phyloP scores from a whole-genome alignment of 495 filamentous ascomycete genomes.

The Daldinia vernicosa region DNA sequence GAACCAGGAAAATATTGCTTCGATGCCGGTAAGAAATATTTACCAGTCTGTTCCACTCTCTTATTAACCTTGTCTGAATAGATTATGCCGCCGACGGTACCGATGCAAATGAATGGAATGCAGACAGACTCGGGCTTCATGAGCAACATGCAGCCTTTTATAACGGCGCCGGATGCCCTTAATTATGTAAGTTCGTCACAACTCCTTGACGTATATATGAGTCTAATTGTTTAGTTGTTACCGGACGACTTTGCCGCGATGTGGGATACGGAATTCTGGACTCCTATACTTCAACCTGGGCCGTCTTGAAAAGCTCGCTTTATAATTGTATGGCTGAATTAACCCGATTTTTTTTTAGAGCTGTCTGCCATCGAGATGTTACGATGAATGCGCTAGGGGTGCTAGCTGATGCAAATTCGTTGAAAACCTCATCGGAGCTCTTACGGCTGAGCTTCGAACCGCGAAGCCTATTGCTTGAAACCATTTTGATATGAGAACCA shows the following conservation, averaged over 20 bases:
- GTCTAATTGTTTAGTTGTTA: constrained; percentile 31
- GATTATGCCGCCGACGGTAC: constrained; percentile 31
- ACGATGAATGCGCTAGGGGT: neutral
- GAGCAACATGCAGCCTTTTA: constrained; percentile 33
- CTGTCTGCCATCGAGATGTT: neutral
- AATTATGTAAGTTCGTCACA: constrained; percentile 26
- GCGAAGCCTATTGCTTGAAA: neutral
- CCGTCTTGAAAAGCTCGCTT: neutral
- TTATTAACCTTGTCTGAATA: constrained; percentile 22
- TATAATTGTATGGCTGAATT: neutral
- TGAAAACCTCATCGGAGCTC: neutral
- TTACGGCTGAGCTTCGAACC: neutral
- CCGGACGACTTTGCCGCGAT: constrained; percentile 37
- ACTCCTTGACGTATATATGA: neutral
- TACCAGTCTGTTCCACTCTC: neutral
- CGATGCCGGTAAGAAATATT: constrained; percentile 37
- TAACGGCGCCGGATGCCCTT: constrained; percentile 31
- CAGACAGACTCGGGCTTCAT: constrained; percentile 30
- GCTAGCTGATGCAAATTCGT: neutral
- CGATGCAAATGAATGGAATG: constrained; percentile 27
- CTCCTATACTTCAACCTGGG: constrained; percentile 22
- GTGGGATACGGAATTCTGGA: constrained; percentile 45
- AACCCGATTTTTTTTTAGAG: neutral
- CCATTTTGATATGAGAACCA: neutral
- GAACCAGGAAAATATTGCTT: constrained; percentile 42